Evolutionary conservation across 2,329 filamentous ascomycete species (phyloP), one percentile per base, ranked within the genome.

Genomic region (Fusarium temperatum): DNA sequence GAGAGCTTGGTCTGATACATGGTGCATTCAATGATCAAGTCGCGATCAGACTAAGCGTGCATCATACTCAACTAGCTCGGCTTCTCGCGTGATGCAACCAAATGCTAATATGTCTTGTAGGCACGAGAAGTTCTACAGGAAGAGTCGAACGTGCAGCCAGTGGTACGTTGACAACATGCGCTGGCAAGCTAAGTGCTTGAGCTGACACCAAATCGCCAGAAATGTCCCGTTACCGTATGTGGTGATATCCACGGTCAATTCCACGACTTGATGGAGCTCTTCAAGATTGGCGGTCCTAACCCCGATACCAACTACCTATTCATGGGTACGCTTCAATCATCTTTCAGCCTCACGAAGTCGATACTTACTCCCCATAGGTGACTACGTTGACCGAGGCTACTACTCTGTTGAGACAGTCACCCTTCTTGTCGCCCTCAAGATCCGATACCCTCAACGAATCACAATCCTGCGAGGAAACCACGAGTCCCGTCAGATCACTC

Each of bases 241-340:
- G 96, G 96, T 83, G 96, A 99, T 85, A 99, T 99, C 82, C 96
- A 99, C 85, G 96, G 96, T 77, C 96, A 99, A 85, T 98, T 98
- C 84, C 96, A 98, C 84, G 96, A 99, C 82, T 86, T 99, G 84
- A 98, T 99, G 95, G 96, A 99, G 86, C 91, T 99, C 61, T 99
- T 99, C 90, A 97, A 97, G 87, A 98, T 99, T 83, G 96, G 96
- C 78, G 96, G 96, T 62, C 95, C 95, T 70, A 98, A 98, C 82
- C 96, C 96, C 76, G 96, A 99, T 84, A 98, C 96, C 81, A 98
- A 98, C 87, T 98, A 98, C 85, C 92, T 98, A 76, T 98, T 98
- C 87, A 98, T 99, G 95, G 95, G 94, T 96, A 86, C 81, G 91
- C 67, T 59, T 54, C 50, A 35, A 51, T 18, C 24, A 53, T 38